Percentiles rank a stretch among this genome's conserved stretches.
phyloP scores from a whole-genome alignment of 2,329 filamentous ascomycete genomes.

The Apiospora malaysiana region DNA sequence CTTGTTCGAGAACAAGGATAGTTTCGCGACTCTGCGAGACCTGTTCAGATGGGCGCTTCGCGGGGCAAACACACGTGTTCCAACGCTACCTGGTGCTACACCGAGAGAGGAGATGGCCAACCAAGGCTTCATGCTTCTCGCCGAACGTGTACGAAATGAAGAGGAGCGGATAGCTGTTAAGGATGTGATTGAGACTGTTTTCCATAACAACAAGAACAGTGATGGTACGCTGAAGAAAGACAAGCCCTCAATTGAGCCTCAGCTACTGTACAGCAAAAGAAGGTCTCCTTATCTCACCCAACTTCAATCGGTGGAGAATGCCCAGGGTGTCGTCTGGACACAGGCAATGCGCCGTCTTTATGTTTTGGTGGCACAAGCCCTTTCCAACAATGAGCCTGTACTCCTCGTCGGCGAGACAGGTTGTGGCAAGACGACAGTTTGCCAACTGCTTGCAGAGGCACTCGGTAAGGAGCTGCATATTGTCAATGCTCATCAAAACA shows the following conservation, averaged over 20 bases:
- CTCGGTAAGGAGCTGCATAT: constrained; percentile 79
- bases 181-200: constrained; percentile 84
- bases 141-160: constrained; percentile 89
- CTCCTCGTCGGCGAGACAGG: constrained; percentile 95
- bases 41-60: constrained; percentile 94
- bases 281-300: constrained; percentile 61
- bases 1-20: constrained; percentile 95
- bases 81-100: constrained; percentile 22
- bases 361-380: constrained; percentile 83
- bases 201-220: constrained; percentile 47
- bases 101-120: constrained; percentile 79
- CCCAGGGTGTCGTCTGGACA: constrained; percentile 86
- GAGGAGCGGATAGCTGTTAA: constrained; percentile 88
- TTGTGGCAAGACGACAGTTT: constrained; percentile 96
- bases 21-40: constrained; percentile 94
- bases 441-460: constrained; percentile 87
- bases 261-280: constrained; percentile 71
- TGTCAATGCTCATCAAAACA: constrained; percentile 97
- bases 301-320: constrained; percentile 52
- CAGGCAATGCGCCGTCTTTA: constrained; percentile 91
- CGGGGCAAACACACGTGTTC: constrained; percentile 70
- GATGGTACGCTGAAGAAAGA: constrained; percentile 20
- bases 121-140: constrained; percentile 96
- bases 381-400: constrained; percentile 91
- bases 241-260: constrained; percentile 79